A percentile compares a stretch with the other conserved stretches of the same genome.
Conservation (phyloP, 768 basidiomycete genomes). For the Lactifluus pinguis region DNA sequence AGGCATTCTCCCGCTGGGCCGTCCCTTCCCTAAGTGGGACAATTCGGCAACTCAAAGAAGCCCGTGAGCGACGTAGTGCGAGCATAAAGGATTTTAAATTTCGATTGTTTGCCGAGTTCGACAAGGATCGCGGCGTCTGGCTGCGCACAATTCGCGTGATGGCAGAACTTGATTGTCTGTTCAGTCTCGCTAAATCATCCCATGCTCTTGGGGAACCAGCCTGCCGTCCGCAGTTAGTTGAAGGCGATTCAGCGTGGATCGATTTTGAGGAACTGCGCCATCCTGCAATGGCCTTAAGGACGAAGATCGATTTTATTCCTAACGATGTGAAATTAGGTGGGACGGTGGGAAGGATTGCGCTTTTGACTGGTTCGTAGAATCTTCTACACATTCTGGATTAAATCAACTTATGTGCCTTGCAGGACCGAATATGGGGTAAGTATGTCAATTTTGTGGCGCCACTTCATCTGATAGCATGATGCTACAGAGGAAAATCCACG, state of each 20-base stretch:
- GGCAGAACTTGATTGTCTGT: constrained; percentile 93
- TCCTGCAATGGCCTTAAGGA: constrained; percentile 68
- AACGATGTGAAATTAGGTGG: constrained; percentile 87
- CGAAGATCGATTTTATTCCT: constrained; percentile 73
- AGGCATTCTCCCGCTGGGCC: constrained; percentile 71
- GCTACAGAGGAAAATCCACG: constrained; percentile 64
- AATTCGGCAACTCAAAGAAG: constrained; percentile 84
- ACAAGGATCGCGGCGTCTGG: constrained; percentile 72
- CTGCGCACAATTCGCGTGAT: constrained; percentile 75
- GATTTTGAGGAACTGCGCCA: constrained; percentile 89
- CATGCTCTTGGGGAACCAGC: constrained; percentile 84
- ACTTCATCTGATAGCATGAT: background rate
- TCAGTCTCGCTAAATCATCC: constrained; percentile 86
- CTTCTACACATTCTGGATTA: background rate
- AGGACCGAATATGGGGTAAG: constrained; percentile 88
- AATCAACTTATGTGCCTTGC: background rate
- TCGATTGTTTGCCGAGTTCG: constrained; percentile 73
- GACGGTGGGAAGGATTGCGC: constrained; percentile 60
- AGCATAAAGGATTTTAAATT: constrained; percentile 79
- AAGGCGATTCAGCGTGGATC: constrained; percentile 67
- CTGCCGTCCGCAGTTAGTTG: constrained; percentile 86
- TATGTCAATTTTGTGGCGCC: constrained; percentile 1
- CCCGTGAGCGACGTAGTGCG: constrained; percentile 75
- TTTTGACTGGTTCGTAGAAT: constrained; percentile 66
- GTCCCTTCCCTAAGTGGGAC: constrained; percentile 63